These are phyloP conservation scores for Bryoglossum gracile DNA, from an alignment of 495 filamentous ascomycete genomes.

Conservation along the genomic window DNA sequence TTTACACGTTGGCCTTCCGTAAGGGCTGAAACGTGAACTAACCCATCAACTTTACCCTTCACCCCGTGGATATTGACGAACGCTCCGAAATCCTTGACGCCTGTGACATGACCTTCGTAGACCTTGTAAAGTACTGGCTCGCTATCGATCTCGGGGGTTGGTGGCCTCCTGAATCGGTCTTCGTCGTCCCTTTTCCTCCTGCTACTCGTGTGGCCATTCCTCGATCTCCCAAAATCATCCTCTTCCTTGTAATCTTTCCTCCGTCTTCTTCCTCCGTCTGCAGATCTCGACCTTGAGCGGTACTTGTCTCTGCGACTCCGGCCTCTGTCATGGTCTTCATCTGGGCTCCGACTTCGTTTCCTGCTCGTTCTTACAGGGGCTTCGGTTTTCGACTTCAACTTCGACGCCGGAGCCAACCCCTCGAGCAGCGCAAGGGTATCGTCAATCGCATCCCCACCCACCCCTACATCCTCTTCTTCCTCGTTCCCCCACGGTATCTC, in stretches of 20 bases:
- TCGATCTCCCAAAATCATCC: constrained; percentile 55
- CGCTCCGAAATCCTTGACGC: constrained; percentile 89
- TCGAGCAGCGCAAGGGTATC: constrained; percentile 92
- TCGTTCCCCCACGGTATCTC: constrained; percentile 52
- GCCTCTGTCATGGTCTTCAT: constrained; percentile 44
- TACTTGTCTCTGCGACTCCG: constrained; percentile 28
- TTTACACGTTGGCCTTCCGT: constrained; percentile 81
- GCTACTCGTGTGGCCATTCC: constrained; percentile 34
- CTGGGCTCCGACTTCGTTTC: constrained; percentile 70
- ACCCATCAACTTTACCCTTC: constrained; percentile 79
- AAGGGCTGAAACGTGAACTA: constrained; percentile 96
- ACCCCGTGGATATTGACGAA: constrained; percentile 92
- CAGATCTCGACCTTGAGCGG: constrained; percentile 37
- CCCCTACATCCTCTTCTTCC: constrained; percentile 29
- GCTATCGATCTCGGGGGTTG: constrained; percentile 74
- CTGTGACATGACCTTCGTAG: constrained; percentile 83
- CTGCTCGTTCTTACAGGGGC: constrained; percentile 38
- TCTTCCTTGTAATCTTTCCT: constrained; percentile 45
- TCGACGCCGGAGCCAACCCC: too few species aligned
- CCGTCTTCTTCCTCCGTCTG: constrained; percentile 40
- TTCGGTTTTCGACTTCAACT: constrained; percentile 51
- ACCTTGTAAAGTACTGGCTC: constrained; percentile 76
- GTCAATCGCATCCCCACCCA: constrained; percentile 60
- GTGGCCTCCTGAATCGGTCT: constrained; percentile 60
- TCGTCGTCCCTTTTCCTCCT: constrained; percentile 48